Conservation (phyloP, 2,329 filamentous ascomycete genomes). For the Colletotrichum tofieldiae region DNA sequence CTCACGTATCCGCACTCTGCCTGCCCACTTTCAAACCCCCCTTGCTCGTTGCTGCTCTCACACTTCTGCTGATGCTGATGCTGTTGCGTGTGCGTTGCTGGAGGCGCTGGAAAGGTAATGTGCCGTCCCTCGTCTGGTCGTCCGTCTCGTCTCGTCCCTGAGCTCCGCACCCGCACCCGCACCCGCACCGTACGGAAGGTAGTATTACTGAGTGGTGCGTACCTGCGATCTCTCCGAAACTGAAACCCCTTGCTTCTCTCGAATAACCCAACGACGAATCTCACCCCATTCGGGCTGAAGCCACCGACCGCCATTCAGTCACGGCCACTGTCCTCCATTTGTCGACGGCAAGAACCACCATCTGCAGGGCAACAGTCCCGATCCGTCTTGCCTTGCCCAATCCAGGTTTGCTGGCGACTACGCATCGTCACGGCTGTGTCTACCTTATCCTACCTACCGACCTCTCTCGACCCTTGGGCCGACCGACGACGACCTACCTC, state of each 20-base stretch:
- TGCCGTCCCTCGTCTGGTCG: slow-evolving; percentile 1
- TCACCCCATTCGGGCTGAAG: slow-evolving; percentile 40
- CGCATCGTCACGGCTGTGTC: not conserved
- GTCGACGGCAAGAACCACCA: slow-evolving; percentile 21
- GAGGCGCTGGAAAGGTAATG: slow-evolving; percentile 7
- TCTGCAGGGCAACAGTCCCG: slow-evolving; percentile 29
- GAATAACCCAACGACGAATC: slow-evolving; percentile 41
- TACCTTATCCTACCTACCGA: slow-evolving; percentile 6
- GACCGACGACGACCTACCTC: slow-evolving; percentile 8
- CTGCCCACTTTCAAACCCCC: slow-evolving; percentile 12
- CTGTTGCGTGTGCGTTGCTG: slow-evolving; percentile 1
- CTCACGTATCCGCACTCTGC: slow-evolving; percentile 12
- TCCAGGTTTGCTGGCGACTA: slow-evolving; percentile 17
- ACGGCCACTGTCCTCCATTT: slow-evolving; percentile 17
- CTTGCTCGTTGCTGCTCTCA: slow-evolving; percentile 1
- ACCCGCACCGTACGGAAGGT: slow-evolving; percentile 6
- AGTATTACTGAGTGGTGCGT: slow-evolving; percentile 6
- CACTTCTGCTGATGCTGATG: not conserved
- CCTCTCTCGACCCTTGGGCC: not conserved
- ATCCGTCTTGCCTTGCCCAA: slow-evolving; percentile 21
- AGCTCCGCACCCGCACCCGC: slow-evolving; percentile 32
- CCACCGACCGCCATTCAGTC: slow-evolving; percentile 40
- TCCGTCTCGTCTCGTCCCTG: slow-evolving; percentile 32
- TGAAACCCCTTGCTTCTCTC: slow-evolving; percentile 43
- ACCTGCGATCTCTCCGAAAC: slow-evolving; percentile 42